Conservation (phyloP, 768 basidiomycete genomes). For the Chiua virens region DNA sequence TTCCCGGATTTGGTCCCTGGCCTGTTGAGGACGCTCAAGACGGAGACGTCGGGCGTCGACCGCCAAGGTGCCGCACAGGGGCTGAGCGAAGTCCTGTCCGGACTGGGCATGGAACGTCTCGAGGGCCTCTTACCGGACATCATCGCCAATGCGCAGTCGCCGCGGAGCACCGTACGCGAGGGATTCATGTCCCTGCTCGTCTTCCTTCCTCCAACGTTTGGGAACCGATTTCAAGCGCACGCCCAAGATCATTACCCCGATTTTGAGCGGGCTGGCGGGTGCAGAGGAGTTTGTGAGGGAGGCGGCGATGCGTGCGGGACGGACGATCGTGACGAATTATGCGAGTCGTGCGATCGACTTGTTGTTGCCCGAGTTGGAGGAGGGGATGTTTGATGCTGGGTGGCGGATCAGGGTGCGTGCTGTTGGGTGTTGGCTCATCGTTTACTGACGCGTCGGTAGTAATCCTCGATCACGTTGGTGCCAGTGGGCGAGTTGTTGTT, state of each 20-base stretch:
- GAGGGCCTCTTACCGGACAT: constrained; percentile 94
- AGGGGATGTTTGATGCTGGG: constrained; percentile 89
- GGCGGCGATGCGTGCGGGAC: constrained; percentile 97
- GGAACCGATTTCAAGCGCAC: constrained; percentile 94
- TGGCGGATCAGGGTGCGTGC: constrained; percentile 89
- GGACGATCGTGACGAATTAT: constrained; percentile 97
- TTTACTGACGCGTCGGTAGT: constrained; percentile 41
- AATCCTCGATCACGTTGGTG: constrained; percentile 93
- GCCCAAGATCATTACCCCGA: constrained; percentile 90
- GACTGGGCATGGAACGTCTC: constrained; percentile 95
- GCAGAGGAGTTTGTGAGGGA: constrained; percentile 94
- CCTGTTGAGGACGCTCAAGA: constrained; percentile 82
- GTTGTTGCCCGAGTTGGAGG: constrained; percentile 89
- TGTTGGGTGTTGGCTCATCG: no score
- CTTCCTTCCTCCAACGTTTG: constrained; percentile 94
- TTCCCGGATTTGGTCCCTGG: constrained; percentile 50
- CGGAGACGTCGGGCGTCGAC: constrained; percentile 95
- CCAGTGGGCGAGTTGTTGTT: constrained; percentile 95
- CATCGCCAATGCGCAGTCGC: constrained; percentile 86
- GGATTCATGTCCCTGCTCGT: constrained; percentile 98
- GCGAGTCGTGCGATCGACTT: constrained; percentile 90
- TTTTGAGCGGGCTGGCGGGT: constrained; percentile 88
- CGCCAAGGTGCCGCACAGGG: constrained; percentile 66
- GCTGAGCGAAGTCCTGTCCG: constrained; percentile 90
- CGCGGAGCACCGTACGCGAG: constrained; percentile 88